Evolutionary conservation across 2,329 filamentous ascomycete species (phyloP), one percentile per base, ranked within the genome.

Genomic region (Penicillium sp.): DNA sequence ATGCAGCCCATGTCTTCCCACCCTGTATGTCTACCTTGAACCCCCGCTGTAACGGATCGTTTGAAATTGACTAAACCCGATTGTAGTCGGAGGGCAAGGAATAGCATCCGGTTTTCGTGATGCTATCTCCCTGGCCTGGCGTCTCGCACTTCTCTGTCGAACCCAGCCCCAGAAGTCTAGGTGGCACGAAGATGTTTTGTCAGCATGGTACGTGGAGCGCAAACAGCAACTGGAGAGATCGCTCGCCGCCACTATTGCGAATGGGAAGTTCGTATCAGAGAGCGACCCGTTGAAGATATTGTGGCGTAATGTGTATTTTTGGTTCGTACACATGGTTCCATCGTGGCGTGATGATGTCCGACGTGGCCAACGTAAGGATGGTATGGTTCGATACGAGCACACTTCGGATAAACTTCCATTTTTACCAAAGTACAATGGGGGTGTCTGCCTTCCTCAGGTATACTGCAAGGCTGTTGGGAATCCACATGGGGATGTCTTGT

Each of bases 1-100:
- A 83, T 58, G 74, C 81, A 5, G 80, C 80, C 2, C 80, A 83
- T 63, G 81, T 82, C 4, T 82, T 82, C 56, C 81, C 80, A 4
- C 80, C 81, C 2, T 82, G 72, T 75, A 63, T 33, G 31, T 16
- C 16, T 33, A 33, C 31, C 4, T 7, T 16, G 5, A 3, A 3
- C 13, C 2, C 4, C 31, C 13, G 2, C 2, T 33, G 13, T 16
- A 16, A 1, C 5, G 5, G 6, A 33, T 3, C 1, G 1, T 31
- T 31, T 16, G 31, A 7, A 33, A 16, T 6, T 33, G 31, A 33
- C 31, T 33, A 2, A 33, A 2, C n/a, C 3, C 1, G 11, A 37
- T 7, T 3, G 14, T 39, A 74, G 70, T 78, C 55, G 76, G 74
- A 1, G 76, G 76, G 1, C 76, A 78, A 61, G 76, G 76, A 2